phyloP scores from a whole-genome alignment of 352 stramenopile genomes.

The Plasmopara viticola region DNA sequence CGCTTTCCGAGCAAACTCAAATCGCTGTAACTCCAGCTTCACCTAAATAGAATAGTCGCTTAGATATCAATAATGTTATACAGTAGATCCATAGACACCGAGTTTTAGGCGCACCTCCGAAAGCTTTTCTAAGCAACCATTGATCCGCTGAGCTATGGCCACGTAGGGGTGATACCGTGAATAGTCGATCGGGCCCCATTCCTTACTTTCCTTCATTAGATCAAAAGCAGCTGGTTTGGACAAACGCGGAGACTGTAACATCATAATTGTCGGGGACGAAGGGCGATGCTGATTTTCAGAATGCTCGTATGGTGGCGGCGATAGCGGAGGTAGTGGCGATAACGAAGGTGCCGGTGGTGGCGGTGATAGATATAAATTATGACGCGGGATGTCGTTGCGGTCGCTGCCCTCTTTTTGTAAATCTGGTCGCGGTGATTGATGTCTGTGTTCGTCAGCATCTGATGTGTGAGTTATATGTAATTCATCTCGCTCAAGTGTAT shows the following conservation, averaged over 20 bases:
- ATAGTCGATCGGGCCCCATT: constrained; percentile 56
- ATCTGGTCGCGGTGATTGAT: neutral
- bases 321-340: constrained; percentile 32
- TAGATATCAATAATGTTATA: neutral
- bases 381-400: constrained; percentile 1
- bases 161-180: constrained; percentile 65
- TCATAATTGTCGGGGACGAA: constrained; percentile 36
- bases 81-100: no score
- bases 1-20: constrained; percentile 65
- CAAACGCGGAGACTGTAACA: constrained; percentile 28
- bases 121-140: constrained; percentile 68
- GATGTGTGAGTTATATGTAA: constrained; percentile 25
- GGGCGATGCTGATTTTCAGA: constrained; percentile 12
- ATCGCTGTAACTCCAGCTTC: constrained; percentile 78
- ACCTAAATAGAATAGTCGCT: constrained; percentile 25
- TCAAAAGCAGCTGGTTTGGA: constrained; percentile 15
- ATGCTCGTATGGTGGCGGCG: constrained; percentile 17
- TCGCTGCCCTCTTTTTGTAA: neutral
- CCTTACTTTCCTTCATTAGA: constrained; percentile 7
- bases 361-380: constrained; percentile 16
- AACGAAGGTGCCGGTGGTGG: constrained; percentile 40
- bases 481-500: constrained; percentile 62
- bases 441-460: constrained; percentile 5
- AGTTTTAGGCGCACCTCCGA: constrained; percentile 40
- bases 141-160: constrained; percentile 67